Base-by-base conservation (phyloP, 495 filamentous ascomycete species). In the Trichoderma asperelloides region DNA sequence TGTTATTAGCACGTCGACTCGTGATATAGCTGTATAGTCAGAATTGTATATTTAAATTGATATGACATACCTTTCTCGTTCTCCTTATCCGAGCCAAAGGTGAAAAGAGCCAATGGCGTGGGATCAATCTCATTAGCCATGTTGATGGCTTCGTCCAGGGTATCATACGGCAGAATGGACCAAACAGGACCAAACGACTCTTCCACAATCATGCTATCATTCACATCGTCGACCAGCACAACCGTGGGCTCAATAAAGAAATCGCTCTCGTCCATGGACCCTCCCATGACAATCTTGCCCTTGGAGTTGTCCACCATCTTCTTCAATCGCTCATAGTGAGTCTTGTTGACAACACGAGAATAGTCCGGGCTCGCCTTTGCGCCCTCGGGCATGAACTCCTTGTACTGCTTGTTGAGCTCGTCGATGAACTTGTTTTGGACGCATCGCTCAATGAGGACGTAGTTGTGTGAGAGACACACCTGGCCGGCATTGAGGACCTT, bases 111-210 rank as follows among this genome's bases (percentile, higher is more conserved):
- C 16, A 98, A 79, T 1, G 95, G 92, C 1, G 92, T 96, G 67
- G 83, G 85, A 74, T 92, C 85, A 28, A 96, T 86, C 66, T 80
- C 75, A 68, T 92, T 91, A 65, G 91, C 90, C 63, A 91, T 84
- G 43, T 78, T 80, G 74, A 97, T 88, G 27, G 93, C 93, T 69
- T 95, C 86, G 68, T 97, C 91, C 13, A 96, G 78, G 69, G 86
- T 83, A 51, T 88, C 80, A 41, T 93, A 87, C 11, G 91, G 84
- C 39, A 92, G 78, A 66, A 97, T 86, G 63, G 91, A 85, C 63
- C 96, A 89, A 65, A 97, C 82, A 15, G 95, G 95, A 43, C 93
- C 95, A 73, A 98, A 98, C 68, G 87, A 88, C 80, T 98, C 95
- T 64, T 94, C 85, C 64, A 75, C 71, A 71, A 96, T 82, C 74